Evolutionary conservation across 345 rosid genomes (phyloP).

Genomic region (Eucalyptus guilfoylei): DNA sequence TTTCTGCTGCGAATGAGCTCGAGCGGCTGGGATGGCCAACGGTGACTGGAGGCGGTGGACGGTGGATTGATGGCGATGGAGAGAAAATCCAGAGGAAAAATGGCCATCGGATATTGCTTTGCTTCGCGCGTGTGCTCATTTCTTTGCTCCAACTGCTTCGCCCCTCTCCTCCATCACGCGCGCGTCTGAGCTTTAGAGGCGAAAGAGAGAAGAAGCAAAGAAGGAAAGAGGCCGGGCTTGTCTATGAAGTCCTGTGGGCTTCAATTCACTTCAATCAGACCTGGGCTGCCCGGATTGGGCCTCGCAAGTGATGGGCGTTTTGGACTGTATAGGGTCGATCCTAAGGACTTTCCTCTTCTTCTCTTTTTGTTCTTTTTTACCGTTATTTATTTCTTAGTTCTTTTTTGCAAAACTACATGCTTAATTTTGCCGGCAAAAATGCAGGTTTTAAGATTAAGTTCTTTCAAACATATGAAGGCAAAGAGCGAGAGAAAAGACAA

Average conservation of each 20-base stretch:
- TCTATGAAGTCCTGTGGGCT: not conserved
- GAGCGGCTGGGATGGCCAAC: not conserved
- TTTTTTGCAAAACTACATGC: not conserved
- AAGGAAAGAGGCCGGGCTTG: not conserved
- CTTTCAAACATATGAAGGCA: not conserved
- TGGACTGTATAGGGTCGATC: not conserved
- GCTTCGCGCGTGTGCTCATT: not conserved
- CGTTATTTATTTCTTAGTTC: no score
- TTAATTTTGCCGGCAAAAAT: no score
- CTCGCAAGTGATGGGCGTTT: not conserved
- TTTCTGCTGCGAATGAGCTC: not conserved
- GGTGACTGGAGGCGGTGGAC: not conserved
- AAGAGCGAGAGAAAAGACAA: not conserved
- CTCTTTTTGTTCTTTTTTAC: no score
- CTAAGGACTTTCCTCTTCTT: not conserved
- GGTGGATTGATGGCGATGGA: no score
- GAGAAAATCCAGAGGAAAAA: no score
- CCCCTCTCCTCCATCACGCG: not conserved
- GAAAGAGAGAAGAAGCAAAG: no score
- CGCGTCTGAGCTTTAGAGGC: not conserved
- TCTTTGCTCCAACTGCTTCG: not conserved
- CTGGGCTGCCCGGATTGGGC: not conserved
- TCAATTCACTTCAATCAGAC: not conserved
- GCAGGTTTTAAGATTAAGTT: fast-evolving
- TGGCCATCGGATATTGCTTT: not conserved